Conservation (phyloP, 805 yeast genomes). For the Candida glaebosa region DNA sequence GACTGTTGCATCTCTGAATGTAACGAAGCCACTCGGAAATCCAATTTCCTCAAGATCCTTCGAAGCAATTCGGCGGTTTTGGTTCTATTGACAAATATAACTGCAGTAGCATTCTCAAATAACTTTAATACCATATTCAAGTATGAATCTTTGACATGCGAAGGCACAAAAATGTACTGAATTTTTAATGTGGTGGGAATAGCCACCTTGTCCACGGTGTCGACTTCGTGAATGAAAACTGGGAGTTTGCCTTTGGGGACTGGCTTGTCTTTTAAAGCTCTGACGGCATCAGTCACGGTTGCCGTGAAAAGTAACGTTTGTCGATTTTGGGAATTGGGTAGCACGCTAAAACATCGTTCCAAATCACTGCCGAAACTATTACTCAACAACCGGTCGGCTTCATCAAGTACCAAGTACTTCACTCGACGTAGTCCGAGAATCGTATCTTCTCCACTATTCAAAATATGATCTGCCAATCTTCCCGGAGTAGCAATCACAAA, state of each 20-base stretch:
- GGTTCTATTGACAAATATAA: constrained; percentile 90
- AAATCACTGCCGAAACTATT: constrained; percentile 80
- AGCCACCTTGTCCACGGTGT: constrained; percentile 68
- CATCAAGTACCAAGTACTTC: constrained; percentile 84
- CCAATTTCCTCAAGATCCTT: constrained; percentile 69
- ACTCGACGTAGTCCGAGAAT: constrained; percentile 73
- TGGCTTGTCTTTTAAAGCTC: constrained; percentile 66
- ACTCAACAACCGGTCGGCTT: constrained; percentile 89
- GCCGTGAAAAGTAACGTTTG: constrained; percentile 94
- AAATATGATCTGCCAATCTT: constrained; percentile 86
- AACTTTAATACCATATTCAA: constrained; percentile 63
- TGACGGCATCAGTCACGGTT: constrained; percentile 89
- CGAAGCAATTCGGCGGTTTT: constrained; percentile 84
- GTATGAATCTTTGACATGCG: constrained; percentile 87
- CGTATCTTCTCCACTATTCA: constrained; percentile 86
- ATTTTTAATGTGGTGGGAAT: constrained; percentile 71
- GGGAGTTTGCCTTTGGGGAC: constrained; percentile 52
- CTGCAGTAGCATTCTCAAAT: constrained; percentile 64
- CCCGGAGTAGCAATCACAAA: constrained; percentile 98
- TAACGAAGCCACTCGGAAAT: constrained; percentile 78
- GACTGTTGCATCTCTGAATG: constrained; percentile 94
- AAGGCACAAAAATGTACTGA: constrained; percentile 73
- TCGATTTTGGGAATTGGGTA: constrained; percentile 70
- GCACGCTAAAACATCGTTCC: constrained; percentile 60
- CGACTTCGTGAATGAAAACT: constrained; percentile 72